phyloP scores from a whole-genome alignment of 2,329 filamentous ascomycete species.

The Apiospora marii region DNA sequence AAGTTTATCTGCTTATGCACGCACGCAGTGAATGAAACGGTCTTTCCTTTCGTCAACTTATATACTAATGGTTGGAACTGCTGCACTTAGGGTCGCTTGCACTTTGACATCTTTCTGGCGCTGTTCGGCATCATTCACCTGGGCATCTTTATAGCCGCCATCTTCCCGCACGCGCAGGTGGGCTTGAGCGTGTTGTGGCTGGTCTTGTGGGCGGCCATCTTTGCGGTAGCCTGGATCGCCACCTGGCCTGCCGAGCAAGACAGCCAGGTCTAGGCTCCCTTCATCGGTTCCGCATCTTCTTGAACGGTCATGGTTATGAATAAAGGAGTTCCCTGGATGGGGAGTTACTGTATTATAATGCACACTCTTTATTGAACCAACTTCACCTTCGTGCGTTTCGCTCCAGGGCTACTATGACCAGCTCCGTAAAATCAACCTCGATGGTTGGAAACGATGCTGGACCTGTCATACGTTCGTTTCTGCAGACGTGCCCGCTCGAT shows the following conservation, averaged over 20 bases:
- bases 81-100: not conserved
- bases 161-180: not conserved
- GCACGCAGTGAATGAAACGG: too few relatives aligned
- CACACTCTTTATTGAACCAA: too few relatives aligned
- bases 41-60: too few relatives aligned
- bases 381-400: too few relatives aligned
- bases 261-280: not conserved
- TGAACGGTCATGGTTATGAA: not conserved
- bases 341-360: too few relatives aligned
- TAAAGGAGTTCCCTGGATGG: not conserved
- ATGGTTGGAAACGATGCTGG: too few relatives aligned
- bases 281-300: not conserved
- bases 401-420: too few relatives aligned
- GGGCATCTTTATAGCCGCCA: not conserved
- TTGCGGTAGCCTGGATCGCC: not conserved
- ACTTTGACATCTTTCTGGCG: not conserved
- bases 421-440: too few relatives aligned
- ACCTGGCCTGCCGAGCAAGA: constrained; percentile 17
- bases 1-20: not conserved
- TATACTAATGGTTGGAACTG: not conserved
- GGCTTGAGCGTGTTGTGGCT: not conserved
- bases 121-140: not conserved
- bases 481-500: too few relatives aligned
- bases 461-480: too few relatives aligned
- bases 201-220: constrained; percentile 9